Conservation (phyloP, 192 early-diverging fungal genomes). For the Backusella westeae region DNA sequence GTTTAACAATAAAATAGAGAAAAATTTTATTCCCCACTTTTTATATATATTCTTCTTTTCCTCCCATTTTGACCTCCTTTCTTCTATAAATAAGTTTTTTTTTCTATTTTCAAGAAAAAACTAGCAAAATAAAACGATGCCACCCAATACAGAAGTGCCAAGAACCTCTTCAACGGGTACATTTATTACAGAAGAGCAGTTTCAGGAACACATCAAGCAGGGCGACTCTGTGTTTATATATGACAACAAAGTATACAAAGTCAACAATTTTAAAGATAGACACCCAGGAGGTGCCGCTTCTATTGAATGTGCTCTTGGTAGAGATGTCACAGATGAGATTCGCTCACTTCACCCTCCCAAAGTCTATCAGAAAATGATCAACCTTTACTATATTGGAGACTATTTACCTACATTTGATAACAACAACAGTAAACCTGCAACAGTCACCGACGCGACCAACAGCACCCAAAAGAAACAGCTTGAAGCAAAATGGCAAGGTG, state of each 20-base stretch:
- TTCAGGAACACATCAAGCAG: conserved; percentile 37
- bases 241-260: conserved; percentile 85
- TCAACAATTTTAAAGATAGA: conserved; percentile 73
- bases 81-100: neutral
- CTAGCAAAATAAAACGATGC: neutral
- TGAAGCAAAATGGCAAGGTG: conserved; percentile 17
- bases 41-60: neutral
- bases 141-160: conserved; percentile 26
- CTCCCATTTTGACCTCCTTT: neutral
- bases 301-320: conserved; percentile 83
- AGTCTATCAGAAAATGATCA: conserved; percentile 73
- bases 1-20: neutral
- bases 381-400: conserved; percentile 79
- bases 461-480: neutral
- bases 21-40: neutral
- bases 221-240: conserved; percentile 88
- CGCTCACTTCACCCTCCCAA: conserved; percentile 80
- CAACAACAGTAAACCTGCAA: neutral
- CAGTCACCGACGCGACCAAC: neutral
- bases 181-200: conserved; percentile 35
- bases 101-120: neutral
- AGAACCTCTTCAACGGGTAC: neutral
- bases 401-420: conserved; percentile 34
- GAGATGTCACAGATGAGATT: conserved; percentile 91
- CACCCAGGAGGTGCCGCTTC: conserved; percentile 95